phyloP scores from a whole-genome alignment of 169 alveolate genomes.

The Eimeria praecox region DNA sequence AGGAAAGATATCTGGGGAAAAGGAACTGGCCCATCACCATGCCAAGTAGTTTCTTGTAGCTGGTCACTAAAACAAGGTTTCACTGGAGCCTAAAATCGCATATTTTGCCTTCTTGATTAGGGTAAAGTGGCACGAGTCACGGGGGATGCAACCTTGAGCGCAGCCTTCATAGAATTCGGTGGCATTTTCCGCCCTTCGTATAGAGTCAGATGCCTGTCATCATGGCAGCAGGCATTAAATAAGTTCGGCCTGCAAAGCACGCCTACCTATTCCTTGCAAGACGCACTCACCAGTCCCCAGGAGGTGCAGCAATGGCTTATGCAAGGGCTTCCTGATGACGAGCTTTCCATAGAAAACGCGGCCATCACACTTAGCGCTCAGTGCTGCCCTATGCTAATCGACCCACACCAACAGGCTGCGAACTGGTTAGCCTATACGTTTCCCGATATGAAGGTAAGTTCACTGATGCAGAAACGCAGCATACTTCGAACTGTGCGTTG shows the following conservation, averaged over 20 bases:
- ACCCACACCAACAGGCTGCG: slow-evolving; percentile 91
- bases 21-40: not conserved
- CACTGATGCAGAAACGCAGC: not conserved
- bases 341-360: slow-evolving; percentile 90
- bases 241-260: slow-evolving; percentile 89
- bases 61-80: not conserved
- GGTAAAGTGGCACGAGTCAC: slow-evolving; percentile 86
- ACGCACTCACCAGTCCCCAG: slow-evolving; percentile 94
- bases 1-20: not conserved
- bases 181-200: slow-evolving; percentile 94
- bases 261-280: slow-evolving; percentile 86
- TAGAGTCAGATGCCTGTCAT: slow-evolving; percentile 88
- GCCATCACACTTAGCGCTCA: slow-evolving; percentile 87
- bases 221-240: slow-evolving; percentile 88
- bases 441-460: slow-evolving; percentile 85
- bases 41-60: not conserved
- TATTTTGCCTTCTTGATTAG: not conserved
- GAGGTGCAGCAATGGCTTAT: slow-evolving; percentile 95
- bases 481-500: not conserved
- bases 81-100: not conserved
- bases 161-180: slow-evolving; percentile 92
- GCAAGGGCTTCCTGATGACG: slow-evolving; percentile 90
- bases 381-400: slow-evolving; percentile 90
- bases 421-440: slow-evolving; percentile 89
- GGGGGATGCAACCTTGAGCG: slow-evolving; percentile 92